Base-by-base conservation (phyloP, 495 filamentous ascomycete species). In the Penicillium argentinense region DNA sequence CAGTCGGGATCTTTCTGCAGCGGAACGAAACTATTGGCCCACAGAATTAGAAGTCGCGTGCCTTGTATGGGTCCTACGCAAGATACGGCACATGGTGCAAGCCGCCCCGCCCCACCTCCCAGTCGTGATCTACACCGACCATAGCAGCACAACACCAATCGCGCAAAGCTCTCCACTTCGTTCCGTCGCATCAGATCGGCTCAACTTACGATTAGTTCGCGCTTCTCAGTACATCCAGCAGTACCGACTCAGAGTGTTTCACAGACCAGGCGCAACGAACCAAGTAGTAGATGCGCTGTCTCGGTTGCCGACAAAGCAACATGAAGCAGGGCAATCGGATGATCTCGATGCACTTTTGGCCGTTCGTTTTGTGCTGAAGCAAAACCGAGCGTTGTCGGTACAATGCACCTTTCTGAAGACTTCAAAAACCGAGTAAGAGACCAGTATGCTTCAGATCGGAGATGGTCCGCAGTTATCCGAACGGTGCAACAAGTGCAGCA, bases 21-120 rank as follows among this genome's bases (percentile, higher is more conserved):
- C 23, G 14, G 39, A 42, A 28, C 5, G 18, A n/a, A 17, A 14
- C 9, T 42, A 28, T 16, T 28, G 16, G 3, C 5, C 24, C 7
- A 42, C 23, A 13, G 39, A 42, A 16, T 25, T 42, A 3, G 39
- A 42, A n/a, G 22, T 42, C 24, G 27, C 39, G 23, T 42, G 14
- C 16, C n/a, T 42, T 14, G 14, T 42, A 3, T 42, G 29, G 39
- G 13, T 42, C 3, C 3, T 42, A 11, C 22, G 39, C 11, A 42
- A 42, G 24, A 5, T 22, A 9, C 5, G n/a, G 4, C 22, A 42
- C 22, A 12, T 27, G 7, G 29, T 42, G n/a, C n/a, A 42, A 12
- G 39, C 24, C 2, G 24, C 24, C 5, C 39, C 23, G 3, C 7
- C n/a, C 3, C 7, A 28, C n/a, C 9, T 27, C 7, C 9, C 13